Base-by-base conservation (phyloP, 768 basidiomycete species). In the Clavaria fumosa region DNA sequence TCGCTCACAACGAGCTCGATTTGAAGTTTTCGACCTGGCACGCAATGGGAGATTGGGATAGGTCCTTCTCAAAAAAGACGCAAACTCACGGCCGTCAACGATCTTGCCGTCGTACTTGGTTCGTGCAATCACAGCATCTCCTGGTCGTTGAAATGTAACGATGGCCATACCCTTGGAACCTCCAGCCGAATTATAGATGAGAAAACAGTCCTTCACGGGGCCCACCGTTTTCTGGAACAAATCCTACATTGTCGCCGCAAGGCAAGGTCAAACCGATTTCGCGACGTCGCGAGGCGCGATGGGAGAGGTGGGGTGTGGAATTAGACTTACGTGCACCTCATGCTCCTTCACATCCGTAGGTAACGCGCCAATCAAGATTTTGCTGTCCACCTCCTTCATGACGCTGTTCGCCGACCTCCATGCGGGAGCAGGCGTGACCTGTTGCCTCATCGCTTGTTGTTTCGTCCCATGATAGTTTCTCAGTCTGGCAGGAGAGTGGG, bases 121-220 rank as follows among this genome's bases (percentile, higher is more conserved):
- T 26, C 69, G 67, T 6, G 82, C 82, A 27, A 70, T 44, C 2
- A 52, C 57, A 5, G 82, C 82, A 54, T 82, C 78, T 1, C 64
- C 72, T 5, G 67, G 43, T 22, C 75, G 67, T 46, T 73, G 66
- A 48, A 85, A 85, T 0, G 61, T 48, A 2, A 84, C 76, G 10
- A 85, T 54, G 2, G 82, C 81, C 80, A 84, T 83, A 14, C 82
- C 82, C 49, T 80, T 83, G 31, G 80, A 78, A 38, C 63, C 66
- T 0, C 73, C 81, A 47, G 81, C 74, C 2, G 70, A 72, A 53
- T 84, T 85, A 59, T 79, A 78, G 12, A 83, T 66, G 47, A 84
- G 48, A 43, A 84, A 78, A 19, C 60, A 64, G 27, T 83, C 79
- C 50, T 66, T 74, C 42, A 83, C 52, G 0, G 80, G 78, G 3